These are phyloP conservation scores for Starmerella stigmatis DNA, from an alignment of 805 yeast genomes.

Conservation along the genomic window DNA sequence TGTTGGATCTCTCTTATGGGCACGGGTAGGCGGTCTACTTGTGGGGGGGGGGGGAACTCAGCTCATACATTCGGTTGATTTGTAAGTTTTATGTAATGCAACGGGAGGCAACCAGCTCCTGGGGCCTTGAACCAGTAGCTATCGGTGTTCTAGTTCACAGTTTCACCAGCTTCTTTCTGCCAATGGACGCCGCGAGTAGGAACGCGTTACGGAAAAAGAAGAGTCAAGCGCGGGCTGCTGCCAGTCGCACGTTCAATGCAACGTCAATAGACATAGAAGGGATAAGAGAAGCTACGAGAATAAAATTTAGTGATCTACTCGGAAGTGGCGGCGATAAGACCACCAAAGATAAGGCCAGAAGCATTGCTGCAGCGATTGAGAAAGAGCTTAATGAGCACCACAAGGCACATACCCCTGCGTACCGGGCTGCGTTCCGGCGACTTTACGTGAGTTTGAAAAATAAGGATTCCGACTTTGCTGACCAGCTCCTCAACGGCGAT, in stretches of 20 bases:
- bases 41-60: too few species aligned
- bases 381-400: conserved; percentile 19
- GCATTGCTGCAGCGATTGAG: conserved; percentile 26
- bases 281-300: conserved; percentile 18
- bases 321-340: conserved; percentile 1
- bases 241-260: background rate
- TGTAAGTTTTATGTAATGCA: too few species aligned
- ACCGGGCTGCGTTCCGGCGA: conserved; percentile 28
- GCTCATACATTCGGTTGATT: too few species aligned
- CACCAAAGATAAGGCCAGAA: background rate
- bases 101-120: too few species aligned
- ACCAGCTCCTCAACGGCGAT: conserved; percentile 24
- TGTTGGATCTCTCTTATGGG: too few species aligned
- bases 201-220: conserved; percentile 4
- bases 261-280: conserved; percentile 11
- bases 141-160: too few species aligned
- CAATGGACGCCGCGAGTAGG: conserved; percentile 9
- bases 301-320: conserved; percentile 16
- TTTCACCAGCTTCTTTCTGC: background rate
- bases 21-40: too few species aligned
- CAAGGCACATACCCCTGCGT: conserved; percentile 21
- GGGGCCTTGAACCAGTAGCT: too few species aligned
- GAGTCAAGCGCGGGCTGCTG: conserved; percentile 11
- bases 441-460: conserved; percentile 26
- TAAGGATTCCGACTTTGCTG: conserved; percentile 22